These are phyloP conservation scores for Corrigiola litoralis DNA, from an alignment of 179 eudicot species.

Conservation along the genomic window DNA sequence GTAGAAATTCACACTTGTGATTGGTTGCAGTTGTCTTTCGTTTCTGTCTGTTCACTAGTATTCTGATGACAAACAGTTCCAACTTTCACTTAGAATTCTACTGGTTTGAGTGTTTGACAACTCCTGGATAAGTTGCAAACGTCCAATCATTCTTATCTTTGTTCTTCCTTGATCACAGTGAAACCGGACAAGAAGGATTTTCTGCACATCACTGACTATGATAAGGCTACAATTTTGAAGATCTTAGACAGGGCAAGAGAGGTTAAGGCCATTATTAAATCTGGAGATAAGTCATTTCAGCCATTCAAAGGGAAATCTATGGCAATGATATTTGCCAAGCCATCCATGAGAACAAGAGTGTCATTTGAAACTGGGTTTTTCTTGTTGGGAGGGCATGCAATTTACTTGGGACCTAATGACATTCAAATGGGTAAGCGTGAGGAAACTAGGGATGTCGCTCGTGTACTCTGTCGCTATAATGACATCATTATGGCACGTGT, in stretches of 20 bases:
- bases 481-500: slow-evolving; percentile 98
- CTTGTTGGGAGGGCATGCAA: slow-evolving; percentile 94
- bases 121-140: neutral
- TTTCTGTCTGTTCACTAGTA: neutral
- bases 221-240: slow-evolving; percentile 69
- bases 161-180: slow-evolving; percentile 40
- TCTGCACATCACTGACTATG: slow-evolving; percentile 84
- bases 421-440: slow-evolving; percentile 99
- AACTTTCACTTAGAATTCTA: neutral
- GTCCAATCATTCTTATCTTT: neutral
- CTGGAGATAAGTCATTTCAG: slow-evolving; percentile 84
- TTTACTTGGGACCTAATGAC: slow-evolving; percentile 92
- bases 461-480: slow-evolving; percentile 87
- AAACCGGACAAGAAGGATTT: slow-evolving; percentile 69
- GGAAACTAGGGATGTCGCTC: slow-evolving; percentile 99
- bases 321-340: slow-evolving; percentile 99
- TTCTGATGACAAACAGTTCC: no score
- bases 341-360: slow-evolving; percentile 97
- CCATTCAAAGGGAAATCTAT: slow-evolving; percentile 90
- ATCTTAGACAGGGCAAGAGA: slow-evolving; percentile 84
- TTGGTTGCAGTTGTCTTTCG: neutral
- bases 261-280: slow-evolving; percentile 78
- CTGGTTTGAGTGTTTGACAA: no score
- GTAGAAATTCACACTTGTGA: neutral
- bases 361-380: slow-evolving; percentile 95